A percentile compares a stretch with the other conserved stretches of the same genome.
Conservation (phyloP, 768 basidiomycete genomes). For the Macrolepiota dolichaula region DNA sequence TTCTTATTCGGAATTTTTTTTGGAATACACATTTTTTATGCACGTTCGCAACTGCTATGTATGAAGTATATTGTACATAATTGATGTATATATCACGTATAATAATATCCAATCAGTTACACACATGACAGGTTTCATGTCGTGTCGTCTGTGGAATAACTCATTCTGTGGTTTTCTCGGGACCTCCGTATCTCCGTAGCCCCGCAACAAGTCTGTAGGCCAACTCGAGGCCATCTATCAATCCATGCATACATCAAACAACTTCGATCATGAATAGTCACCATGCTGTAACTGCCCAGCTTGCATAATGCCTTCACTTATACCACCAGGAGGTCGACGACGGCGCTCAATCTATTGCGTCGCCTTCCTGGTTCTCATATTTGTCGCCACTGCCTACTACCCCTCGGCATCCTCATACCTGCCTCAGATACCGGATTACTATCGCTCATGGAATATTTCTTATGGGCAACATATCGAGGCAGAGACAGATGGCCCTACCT, state of each 20-base stretch:
- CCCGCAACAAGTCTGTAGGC: too few relatives aligned
- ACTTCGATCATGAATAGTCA: background rate
- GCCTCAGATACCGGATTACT: background rate
- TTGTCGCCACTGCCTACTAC: background rate
- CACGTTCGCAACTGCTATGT: background rate
- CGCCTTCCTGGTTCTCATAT: background rate
- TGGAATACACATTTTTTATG: background rate
- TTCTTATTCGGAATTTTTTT: background rate
- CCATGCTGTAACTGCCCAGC: too few relatives aligned
- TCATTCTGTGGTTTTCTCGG: too few relatives aligned
- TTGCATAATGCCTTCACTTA: background rate
- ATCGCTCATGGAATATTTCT: background rate
- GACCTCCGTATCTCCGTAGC: too few relatives aligned
- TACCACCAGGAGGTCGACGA: background rate
- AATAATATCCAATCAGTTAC: background rate
- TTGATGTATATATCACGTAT: background rate
- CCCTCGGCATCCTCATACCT: background rate
- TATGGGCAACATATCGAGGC: background rate
- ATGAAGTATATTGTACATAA: background rate
- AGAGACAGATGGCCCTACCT: background rate
- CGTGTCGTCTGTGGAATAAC: too few relatives aligned
- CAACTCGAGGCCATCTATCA: background rate
- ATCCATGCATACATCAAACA: background rate
- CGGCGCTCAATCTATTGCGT: background rate
- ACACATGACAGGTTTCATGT: too few relatives aligned